Base-by-base conservation (phyloP, 306 rosid species). In the Cicer cuneatum region DNA sequence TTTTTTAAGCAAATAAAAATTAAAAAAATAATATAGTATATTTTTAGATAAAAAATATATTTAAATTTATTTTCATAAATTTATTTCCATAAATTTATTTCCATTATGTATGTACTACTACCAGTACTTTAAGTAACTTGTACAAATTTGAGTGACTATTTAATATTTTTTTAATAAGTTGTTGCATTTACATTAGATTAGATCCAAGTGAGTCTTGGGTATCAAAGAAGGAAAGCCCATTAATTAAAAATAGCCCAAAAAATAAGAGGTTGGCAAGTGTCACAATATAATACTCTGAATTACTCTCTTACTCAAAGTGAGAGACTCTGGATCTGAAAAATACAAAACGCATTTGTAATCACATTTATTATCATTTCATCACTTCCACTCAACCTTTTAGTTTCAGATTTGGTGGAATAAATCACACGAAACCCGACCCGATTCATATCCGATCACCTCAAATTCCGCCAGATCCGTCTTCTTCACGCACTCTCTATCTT, bases 61-160 rank as follows among this genome's bases (percentile, higher is more conserved):
- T 0, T 29, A 29, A 21, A 29, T 29, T n/a, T 38, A 38, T 38
- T 38, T 1, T 38, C 0, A 38, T 38, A 38, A 38, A 7, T 40
- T 40, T 7, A 7, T 40, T 40, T 40, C 10, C 2, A 1, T 0
- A 8, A 40, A 6, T 6, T 40, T 7, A 40, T 7, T 6, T 40
- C 6, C 5, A n/a, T 13, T 13, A 48, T 13, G 54, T 13, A 49
- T n/a, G n/a, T n/a, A n/a, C n/a, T n/a, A n/a, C 7, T 48, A 13
- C 6, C 21, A 21, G 14, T n/a, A 5, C 37, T 54, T 10, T 21
- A 39, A 39, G 7, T 7, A 40, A 5, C 7, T 40, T 11, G 8
- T 57, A 24, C 15, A 24, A 57, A 57, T 57, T 24, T 57, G 63
- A 24, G 39, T 57, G 63, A 57, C 63, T 24, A 57, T 21, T 57